Conservation (phyloP, 371 early-diverging fungal genomes). For the Apophysomyces trapeziformis region DNA sequence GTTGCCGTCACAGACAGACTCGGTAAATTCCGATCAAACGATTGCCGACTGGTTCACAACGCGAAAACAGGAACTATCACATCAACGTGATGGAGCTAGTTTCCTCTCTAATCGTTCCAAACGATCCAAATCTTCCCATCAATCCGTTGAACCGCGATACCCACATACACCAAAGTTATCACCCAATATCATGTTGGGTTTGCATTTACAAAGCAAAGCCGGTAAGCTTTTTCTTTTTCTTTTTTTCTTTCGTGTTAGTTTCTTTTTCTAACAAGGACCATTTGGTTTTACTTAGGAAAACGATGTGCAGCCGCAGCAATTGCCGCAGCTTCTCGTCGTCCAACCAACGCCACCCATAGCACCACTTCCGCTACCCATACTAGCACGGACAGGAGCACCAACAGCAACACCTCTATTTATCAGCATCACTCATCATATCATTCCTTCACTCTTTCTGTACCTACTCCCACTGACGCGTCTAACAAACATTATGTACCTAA, state of each 20-base stretch:
- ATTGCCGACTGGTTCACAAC: conserved; percentile 40
- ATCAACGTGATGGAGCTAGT: conserved; percentile 22
- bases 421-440: too few species aligned
- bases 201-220: conserved; percentile 40
- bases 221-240: conserved; percentile 18
- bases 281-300: conserved; percentile 19
- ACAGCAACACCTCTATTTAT: conserved; percentile 4
- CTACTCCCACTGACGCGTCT: conserved; percentile 29
- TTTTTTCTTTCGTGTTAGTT: too few species aligned
- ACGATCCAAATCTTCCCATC: conserved; percentile 9
- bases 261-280: neutral
- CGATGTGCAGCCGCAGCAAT: conserved; percentile 29
- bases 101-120: conserved; percentile 9
- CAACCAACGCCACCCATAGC: too few species aligned
- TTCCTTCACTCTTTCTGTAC: conserved; percentile 19
- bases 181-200: neutral
- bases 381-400: neutral
- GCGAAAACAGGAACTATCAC: conserved; percentile 17
- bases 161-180: neutral
- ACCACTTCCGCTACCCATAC: too few species aligned
- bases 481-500: conserved; percentile 41
- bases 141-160: conserved; percentile 13
- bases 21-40: conserved; percentile 31
- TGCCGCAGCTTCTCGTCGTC: too few species aligned
- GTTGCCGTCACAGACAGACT: neutral